phyloP scores from a whole-genome alignment of 2,329 filamentous ascomycete genomes.

The Diaporthe vexans region DNA sequence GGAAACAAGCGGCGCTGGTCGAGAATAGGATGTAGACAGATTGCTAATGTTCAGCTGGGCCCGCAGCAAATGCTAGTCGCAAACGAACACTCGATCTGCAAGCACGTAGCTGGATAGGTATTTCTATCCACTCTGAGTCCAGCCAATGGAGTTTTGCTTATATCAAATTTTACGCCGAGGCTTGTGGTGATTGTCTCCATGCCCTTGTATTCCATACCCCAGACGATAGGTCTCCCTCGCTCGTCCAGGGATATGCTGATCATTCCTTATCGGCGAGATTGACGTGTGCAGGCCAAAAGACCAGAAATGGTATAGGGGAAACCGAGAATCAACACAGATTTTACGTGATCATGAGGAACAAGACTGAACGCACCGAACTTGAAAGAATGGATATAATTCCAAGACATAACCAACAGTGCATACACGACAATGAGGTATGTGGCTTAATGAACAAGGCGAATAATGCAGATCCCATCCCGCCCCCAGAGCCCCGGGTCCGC shows the following conservation, averaged over 20 bases:
- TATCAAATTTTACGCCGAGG: neutral
- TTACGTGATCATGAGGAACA: no score
- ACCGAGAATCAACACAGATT: no score
- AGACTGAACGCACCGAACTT: neutral
- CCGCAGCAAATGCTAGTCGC: neutral
- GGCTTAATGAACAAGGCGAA: neutral
- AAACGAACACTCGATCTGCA: neutral
- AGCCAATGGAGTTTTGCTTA: neutral
- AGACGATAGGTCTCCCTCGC: neutral
- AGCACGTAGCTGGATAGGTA: neutral
- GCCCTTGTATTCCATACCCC: neutral
- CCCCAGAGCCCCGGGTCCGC: neutral
- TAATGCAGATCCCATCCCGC: conserved; percentile 5
- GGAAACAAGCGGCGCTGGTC: no score
- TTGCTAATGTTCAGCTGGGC: neutral
- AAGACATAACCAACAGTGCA: neutral
- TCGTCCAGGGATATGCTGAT: neutral
- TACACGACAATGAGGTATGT: neutral
- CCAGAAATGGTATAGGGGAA: neutral
- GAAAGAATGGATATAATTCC: neutral
- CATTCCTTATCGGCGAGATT: neutral
- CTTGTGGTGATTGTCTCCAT: neutral
- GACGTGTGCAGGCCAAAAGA: neutral
- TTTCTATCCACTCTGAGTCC: neutral
- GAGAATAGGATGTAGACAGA: no score